Base-by-base conservation (phyloP, 805 yeast species). In the Tetrapisispora arboricola region DNA sequence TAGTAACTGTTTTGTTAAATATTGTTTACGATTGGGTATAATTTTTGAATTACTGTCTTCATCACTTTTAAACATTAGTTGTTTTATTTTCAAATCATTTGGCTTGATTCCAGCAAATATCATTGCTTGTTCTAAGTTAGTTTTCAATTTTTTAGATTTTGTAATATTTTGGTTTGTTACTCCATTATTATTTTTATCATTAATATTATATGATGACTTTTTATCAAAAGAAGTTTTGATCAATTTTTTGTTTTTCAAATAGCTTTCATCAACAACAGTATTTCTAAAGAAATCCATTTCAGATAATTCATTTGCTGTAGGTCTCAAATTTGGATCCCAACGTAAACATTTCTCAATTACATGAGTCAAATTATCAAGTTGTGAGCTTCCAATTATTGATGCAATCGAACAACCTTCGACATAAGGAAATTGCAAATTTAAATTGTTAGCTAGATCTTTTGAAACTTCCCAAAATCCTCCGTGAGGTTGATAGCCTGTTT, bases 401-500 rank as follows among this genome's bases (percentile, higher is more conserved):
- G 68, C 63, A 10, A 79, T 61, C 9, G 64, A 63, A 3, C 66
- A 48, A 1, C 88, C 86, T 27, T 61, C 64, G n/a, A 66, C 63
- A 36, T 60, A 60, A 0, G 90, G 88, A 18, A 81, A 64, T 31
- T 59, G 56, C 39, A 82, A 65, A 2, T 84, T 84, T 28, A 80
- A 55, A 10, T 68, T 64, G 2, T 66, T 54, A 0, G 83, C 75
- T 40, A 83, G 64, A 8, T 43, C 42, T 32, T 59, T 62, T 1
- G 85, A 86, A 26, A 77, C 78, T 32, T 69, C 70, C 95, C 95
- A 84, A 43, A 63, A 68, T 0, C 94, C 94, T 15, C 94, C 94
- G 29, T 74, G 61, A 3, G 79, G 81, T 22, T 41, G 44, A 40
- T 57, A 55, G n/a, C 49, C 46, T 4, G 47, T 47, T 21, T 47